Evolutionary conservation across 148 eudicot species (phyloP).

Genomic region (Arctostaphylos glauca): DNA sequence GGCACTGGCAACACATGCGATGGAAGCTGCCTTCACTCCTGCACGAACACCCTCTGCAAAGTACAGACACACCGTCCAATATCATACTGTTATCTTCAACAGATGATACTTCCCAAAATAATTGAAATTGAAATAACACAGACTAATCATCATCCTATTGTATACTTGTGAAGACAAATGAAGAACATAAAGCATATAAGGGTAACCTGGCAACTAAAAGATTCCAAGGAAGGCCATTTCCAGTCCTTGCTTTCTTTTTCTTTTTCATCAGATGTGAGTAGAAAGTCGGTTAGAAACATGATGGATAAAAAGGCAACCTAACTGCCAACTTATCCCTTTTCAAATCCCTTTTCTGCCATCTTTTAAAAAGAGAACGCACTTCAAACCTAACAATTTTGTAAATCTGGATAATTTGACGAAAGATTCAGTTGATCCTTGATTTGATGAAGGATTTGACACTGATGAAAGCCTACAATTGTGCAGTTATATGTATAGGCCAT

Average conservation of each 20-base stretch:
- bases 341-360: not conserved
- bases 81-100: not conserved
- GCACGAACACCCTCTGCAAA: constrained; percentile 72
- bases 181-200: not conserved
- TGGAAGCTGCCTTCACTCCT: constrained; percentile 70
- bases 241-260: not conserved
- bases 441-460: not conserved
- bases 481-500: too few relatives aligned
- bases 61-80: constrained; percentile 7
- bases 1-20: constrained; percentile 54
- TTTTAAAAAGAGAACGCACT: not conserved
- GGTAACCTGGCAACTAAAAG: not conserved
- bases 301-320: not conserved
- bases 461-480: not conserved
- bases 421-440: not conserved
- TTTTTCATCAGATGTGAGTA: not conserved
- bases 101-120: not conserved
- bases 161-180: not conserved
- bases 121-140: not conserved
- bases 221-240: not conserved
- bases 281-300: not conserved
- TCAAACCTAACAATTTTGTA: not conserved
- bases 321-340: not conserved
- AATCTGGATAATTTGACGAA: not conserved
- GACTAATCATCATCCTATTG: not conserved